Evolutionary conservation across 257 asterid genomes (phyloP), one percentile per base, ranked within the genome.

Genomic region (Solanum pimpinellifolium): DNA sequence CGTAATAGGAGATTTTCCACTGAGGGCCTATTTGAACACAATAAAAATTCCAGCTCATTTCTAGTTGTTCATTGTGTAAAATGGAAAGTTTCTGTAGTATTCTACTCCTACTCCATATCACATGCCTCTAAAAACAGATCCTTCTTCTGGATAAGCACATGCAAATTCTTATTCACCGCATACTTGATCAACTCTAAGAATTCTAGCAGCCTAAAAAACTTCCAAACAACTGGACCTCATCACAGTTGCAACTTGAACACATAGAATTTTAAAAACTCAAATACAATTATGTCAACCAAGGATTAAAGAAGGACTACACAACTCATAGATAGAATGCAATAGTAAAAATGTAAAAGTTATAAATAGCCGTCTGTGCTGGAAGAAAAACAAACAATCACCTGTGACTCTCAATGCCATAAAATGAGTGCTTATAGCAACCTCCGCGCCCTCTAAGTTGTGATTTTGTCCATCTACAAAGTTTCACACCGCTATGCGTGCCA

Each of bases 361-460:
- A 74, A 74, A 86, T 29, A 42, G 66, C 62, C 87, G 92, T 98
- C 99, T 95, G 95, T 97, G 21, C 47, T 20, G 16, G 49, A 73
- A 73, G 16, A 73, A 73, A 73, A 35, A 35, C 44, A 73, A 20
- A 73, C 44, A 56, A 83, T 72, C 86, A 96, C 99, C 99, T 95
- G 96, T 97, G 99, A 90, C 96, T 92, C 90, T 95, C 99, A 76
- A 97, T 95, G 80, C 99, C 99, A 86, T 97, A 97, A 92, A 97
- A 95, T 2, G 99, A 95, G 90, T 97, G 99, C 91, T 97, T 95
- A 89, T 97, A 97, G 90, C 99, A 97, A 86, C 99, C 99, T 90
- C 99, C 99, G 46, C 99, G 98, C 75, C 99, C 99, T 93, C 99
- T 93, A 62, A 97, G 99, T 88, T 97, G 99, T 83, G 99, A 88